Evolutionary conservation across 768 basidiomycete species (phyloP).

Genomic region (Mycena vulgaris): DNA sequence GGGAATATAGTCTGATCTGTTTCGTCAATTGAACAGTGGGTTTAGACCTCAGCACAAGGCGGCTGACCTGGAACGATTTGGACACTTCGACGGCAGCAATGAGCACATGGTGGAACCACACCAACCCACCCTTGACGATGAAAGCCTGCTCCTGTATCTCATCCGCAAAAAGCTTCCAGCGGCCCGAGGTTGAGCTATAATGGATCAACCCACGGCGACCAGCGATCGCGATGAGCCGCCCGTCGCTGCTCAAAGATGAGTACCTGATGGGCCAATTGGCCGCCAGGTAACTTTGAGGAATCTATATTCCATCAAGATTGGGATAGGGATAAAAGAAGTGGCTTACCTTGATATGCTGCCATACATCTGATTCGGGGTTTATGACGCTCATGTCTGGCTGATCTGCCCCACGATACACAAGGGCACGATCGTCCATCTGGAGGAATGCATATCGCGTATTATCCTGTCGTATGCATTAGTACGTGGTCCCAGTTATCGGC

Average conservation of each 20-base stretch:
- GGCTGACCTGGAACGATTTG: conserved; percentile 80
- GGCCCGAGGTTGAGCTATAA: conserved; percentile 93
- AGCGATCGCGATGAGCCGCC: conserved; percentile 92
- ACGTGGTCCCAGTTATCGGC: not conserved
- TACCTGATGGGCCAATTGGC: conserved; percentile 96
- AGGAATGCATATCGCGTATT: conserved; percentile 97
- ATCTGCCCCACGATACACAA: conserved; percentile 96
- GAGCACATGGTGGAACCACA: conserved; percentile 98
- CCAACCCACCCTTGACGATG: conserved; percentile 87
- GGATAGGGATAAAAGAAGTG: not conserved
- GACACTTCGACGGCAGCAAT: conserved; percentile 91
- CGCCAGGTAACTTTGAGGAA: conserved; percentile 90
- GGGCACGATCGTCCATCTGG: conserved; percentile 94
- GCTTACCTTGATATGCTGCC: conserved; percentile 94
- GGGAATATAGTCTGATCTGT: conserved; percentile 94
- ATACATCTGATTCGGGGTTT: conserved; percentile 97
- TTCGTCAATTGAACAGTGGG: conserved; percentile 11
- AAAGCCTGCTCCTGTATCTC: conserved; percentile 91
- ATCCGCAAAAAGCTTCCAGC: conserved; percentile 93
- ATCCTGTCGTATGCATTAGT: conserved; percentile 67
- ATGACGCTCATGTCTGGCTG: conserved; percentile 99
- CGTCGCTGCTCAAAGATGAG: conserved; percentile 92
- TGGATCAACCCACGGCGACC: conserved; percentile 93
- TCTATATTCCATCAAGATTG: conserved; percentile 61
- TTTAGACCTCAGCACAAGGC: conserved; percentile 1